Base-by-base conservation (phyloP, 179 eudicot species). In the Spinacia oleracea region DNA sequence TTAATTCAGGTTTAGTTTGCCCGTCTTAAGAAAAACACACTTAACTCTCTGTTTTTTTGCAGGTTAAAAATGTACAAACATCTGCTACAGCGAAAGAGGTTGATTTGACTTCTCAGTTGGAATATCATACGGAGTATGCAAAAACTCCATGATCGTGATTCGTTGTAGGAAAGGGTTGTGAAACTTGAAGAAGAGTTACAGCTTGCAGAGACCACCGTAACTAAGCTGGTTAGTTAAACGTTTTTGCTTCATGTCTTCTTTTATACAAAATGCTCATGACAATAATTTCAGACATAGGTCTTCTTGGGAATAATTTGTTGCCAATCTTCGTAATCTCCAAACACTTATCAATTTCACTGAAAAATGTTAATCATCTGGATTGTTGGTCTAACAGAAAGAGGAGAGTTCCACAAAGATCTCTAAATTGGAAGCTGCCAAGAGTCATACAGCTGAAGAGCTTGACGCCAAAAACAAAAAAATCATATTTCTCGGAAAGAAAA, bases 381-480 rank as follows among this genome's bases (percentile, higher is more conserved):
- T 74, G 55, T 73, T 51, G 10, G 74, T 75, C 43, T 71, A 74
- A 83, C 91, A 95, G 97, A 91, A 81, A 77, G 91, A 86, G 67
- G 89, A 82, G 21, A 78, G 74, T 70, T 88, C 89, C 45, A 83
- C 84, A 67, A 88, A 82, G 74, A 83, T 84, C 31, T 71, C 89
- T 78, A 90, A 91, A 83, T 79, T 78, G n/a, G 93, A 92, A 86
- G 88, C 87, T 81, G 85, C 87, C 11, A 77, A 77, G 76, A 87
- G 83, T 78, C 84, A 64, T 70, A 73, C 81, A n/a, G 68, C 78
- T 8, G 89, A 84, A 79, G 91, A 92, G 80, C 84, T 92, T 69
- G 94, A 91, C 83, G 86, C 86, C 45, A 90, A 91, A 89, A 89
- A 66, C 74, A 86, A 88, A 73, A 77, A 82, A 69, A 72, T 85